A percentile compares a stretch with the other conserved stretches of the same genome.
Conservation (phyloP, 148 eudicot genomes). For the Amaranthus palmeri region DNA sequence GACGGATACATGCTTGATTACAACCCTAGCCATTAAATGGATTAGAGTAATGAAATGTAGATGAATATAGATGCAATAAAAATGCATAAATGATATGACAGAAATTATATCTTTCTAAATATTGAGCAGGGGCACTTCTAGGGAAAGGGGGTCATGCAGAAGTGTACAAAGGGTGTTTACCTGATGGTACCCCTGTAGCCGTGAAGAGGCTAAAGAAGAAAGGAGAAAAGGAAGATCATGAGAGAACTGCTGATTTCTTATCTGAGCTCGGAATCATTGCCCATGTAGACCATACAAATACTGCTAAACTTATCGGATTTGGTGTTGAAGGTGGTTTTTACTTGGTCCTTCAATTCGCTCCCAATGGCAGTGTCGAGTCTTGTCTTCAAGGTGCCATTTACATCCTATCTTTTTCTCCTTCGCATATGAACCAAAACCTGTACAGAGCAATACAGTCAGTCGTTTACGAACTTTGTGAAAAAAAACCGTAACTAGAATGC, state of each 20-base stretch:
- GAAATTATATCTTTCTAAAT: not conserved
- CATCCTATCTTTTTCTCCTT: not conserved
- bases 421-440: not conserved
- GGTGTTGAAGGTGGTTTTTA: slow-evolving; percentile 62
- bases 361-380: slow-evolving; percentile 72
- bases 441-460: too few relatives aligned
- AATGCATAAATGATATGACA: not conserved
- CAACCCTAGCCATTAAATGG: too few relatives aligned
- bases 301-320: slow-evolving; percentile 75
- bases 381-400: slow-evolving; percentile 53
- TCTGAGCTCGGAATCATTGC: slow-evolving; percentile 91
- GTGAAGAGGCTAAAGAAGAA: slow-evolving; percentile 70
- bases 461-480: too few relatives aligned
- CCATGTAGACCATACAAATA: slow-evolving; percentile 81
- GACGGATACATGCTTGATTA: too few relatives aligned
- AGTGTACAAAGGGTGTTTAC: slow-evolving; percentile 58
- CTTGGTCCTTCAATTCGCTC: slow-evolving; percentile 73
- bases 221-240: slow-evolving; percentile 58
- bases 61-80: too few relatives aligned
- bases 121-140: slow-evolving; percentile 48
- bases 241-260: slow-evolving; percentile 67
- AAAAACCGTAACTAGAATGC: not conserved
- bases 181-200: slow-evolving; percentile 59
- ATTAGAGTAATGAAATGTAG: too few relatives aligned
- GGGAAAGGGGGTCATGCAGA: slow-evolving; percentile 77